Base-by-base conservation (phyloP, 2,329 filamentous ascomycete genomes). In the Daldinia sp. region DNA sequence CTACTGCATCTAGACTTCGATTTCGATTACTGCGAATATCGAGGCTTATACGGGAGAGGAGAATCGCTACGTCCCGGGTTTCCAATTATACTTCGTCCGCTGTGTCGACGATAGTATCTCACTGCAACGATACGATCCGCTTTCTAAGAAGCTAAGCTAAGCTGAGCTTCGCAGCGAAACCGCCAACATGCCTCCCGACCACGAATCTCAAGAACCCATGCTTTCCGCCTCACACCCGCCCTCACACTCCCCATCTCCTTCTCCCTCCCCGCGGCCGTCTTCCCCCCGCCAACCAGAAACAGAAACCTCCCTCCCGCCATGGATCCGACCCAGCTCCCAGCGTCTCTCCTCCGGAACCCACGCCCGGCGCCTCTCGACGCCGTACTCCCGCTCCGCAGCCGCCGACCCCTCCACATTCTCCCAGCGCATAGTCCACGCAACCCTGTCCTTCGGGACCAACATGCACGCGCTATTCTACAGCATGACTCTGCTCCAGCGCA, bases 401-500 rank as follows among this genome's bases (percentile, higher is more conserved):
- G 32, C n/a, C 30, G 30, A 41, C 57, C 34, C 43, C 55, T 43
- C 67, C 52, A 58, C 79, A 58, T 71, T 78, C 45, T 73, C 75
- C 57, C 75, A 77, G 35, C 78, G 80, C 62, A 73, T 81, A 56
- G 71, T 80, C 63, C 76, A 79, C 48, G 73, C 79, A 59, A 78
- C 81, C 66, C 70, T 83, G 30, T 80, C 81, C 62, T 76, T 78
- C 8, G 75, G 66, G 43, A 72, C 77, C 68, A 75, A 82, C 61
- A 74, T 81, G 25, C 50, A 83, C 45, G 77, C 78, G 59, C 78
- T 84, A 45, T 90, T 85, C 77, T 75, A 82, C 66, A 79, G 78
- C 66, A 80, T 92, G 53, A 80, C 85, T 11, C 80, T 85, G 0
- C 72, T 87, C 58, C 90, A 96, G 76, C 86, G 85, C 69, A 76